Conservation (phyloP, 2,329 filamentous ascomycete genomes). For the Aspergillus costaricaensis region DNA sequence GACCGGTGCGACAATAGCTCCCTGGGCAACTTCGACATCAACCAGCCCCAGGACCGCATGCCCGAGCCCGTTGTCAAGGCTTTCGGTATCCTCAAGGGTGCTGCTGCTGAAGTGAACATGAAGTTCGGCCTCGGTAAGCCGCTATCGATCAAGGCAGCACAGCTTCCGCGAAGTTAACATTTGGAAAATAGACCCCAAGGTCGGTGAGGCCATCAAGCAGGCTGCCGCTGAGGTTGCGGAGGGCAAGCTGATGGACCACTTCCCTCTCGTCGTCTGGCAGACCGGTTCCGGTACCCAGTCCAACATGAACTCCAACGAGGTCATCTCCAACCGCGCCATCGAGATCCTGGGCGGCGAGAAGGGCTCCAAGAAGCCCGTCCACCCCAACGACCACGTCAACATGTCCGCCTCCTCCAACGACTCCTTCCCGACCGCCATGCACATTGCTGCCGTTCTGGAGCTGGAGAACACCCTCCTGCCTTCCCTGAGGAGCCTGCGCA, state of each 20-base stretch:
- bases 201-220: slow-evolving; percentile 91
- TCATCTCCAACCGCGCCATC: slow-evolving; percentile 98
- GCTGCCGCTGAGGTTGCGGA: slow-evolving; percentile 90
- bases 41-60: slow-evolving; percentile 99
- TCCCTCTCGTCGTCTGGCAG: slow-evolving; percentile 98
- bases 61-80: slow-evolving; percentile 87
- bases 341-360: slow-evolving; percentile 92
- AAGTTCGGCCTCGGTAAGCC: slow-evolving; percentile 74
- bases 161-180: slow-evolving; percentile 14
- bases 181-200: slow-evolving; percentile 69
- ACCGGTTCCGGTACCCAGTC: slow-evolving; percentile 98
- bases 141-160: slow-evolving; percentile 7
- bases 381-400: slow-evolving; percentile 99
- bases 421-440: slow-evolving; percentile 99
- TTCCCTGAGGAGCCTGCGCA: slow-evolving; percentile 75
- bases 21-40: slow-evolving; percentile 97
- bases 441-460: slow-evolving; percentile 95
- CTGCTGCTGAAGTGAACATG: slow-evolving; percentile 94
- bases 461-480: slow-evolving; percentile 84
- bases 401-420: slow-evolving; percentile 99
- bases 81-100: slow-evolving; percentile 96
- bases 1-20: slow-evolving; percentile 53
- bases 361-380: slow-evolving; percentile 97
- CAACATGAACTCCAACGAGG: slow-evolving; percentile 99
- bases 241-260: slow-evolving; percentile 93